Evolutionary conservation across 768 basidiomycete species (phyloP).

Genomic region (Mycena vulgaris): DNA sequence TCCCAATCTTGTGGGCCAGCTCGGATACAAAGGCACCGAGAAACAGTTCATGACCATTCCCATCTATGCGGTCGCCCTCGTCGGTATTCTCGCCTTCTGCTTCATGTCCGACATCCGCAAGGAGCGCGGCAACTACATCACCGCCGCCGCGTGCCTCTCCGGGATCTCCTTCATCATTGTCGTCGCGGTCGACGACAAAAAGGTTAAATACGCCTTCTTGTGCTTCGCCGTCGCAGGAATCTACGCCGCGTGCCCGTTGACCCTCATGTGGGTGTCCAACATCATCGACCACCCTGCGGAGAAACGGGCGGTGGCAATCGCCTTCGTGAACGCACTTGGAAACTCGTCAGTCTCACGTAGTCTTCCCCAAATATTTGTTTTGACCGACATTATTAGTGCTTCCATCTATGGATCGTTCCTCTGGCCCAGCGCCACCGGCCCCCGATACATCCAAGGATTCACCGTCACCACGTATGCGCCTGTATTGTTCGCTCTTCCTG

Average conservation of each 20-base stretch:
- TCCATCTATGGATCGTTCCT: conserved; percentile 47
- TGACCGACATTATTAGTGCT: not conserved
- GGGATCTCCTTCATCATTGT: conserved; percentile 43
- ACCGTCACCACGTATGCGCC: conserved; percentile 44
- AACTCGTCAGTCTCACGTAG: conserved; percentile 29
- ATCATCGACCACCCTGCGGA: conserved; percentile 32
- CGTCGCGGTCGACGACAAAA: conserved; percentile 47
- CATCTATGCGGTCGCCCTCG: conserved; percentile 30
- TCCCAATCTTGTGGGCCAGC: conserved; percentile 31
- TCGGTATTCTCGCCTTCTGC: conserved; percentile 34
- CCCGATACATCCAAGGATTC: conserved; percentile 52
- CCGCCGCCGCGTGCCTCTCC: conserved; percentile 21
- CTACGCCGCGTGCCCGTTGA: conserved; percentile 35
- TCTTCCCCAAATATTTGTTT: not conserved
- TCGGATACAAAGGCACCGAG: conserved; percentile 19
- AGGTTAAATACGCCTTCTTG: conserved; percentile 49
- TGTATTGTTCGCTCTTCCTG: not conserved
- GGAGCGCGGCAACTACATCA: conserved; percentile 39
- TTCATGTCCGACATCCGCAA: conserved; percentile 27
- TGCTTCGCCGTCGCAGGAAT: conserved; percentile 54
- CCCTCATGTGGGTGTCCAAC: conserved; percentile 31
- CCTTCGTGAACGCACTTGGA: conserved; percentile 49
- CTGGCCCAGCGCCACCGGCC: conserved; percentile 49
- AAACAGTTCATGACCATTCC: conserved; percentile 36
- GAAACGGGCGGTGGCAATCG: conserved; percentile 48